phyloP scores from a whole-genome alignment of 768 basidiomycete species.

The Lactarius akahatsu region DNA sequence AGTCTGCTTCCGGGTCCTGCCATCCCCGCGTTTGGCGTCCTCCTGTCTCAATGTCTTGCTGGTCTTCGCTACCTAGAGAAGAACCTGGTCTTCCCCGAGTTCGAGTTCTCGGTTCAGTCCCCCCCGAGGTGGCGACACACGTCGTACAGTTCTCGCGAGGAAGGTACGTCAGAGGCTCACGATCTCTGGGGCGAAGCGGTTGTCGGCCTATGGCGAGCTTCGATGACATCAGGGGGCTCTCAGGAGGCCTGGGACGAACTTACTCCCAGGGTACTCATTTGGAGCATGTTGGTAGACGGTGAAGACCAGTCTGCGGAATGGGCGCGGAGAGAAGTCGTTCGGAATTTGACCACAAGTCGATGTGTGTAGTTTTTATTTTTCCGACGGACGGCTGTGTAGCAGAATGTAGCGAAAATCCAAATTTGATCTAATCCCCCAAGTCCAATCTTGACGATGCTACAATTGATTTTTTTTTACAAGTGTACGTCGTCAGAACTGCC shows the following conservation, averaged over 20 bases:
- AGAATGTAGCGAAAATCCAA: neutral
- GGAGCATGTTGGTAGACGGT: constrained; percentile 46
- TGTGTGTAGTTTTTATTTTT: neutral
- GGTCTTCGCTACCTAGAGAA: constrained; percentile 20
- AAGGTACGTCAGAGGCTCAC: constrained; percentile 34
- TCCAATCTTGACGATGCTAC: neutral
- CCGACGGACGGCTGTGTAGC: neutral
- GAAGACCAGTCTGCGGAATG: constrained; percentile 49
- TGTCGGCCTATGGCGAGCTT: constrained; percentile 55
- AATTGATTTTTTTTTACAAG: too few relatives aligned
- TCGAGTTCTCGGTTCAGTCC: neutral
- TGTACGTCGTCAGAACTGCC: too few relatives aligned
- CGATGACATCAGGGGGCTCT: constrained; percentile 43
- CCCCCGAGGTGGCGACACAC: constrained; percentile 19
- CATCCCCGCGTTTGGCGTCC: constrained; percentile 12
- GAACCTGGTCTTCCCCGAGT: neutral
- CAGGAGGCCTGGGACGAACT: constrained; percentile 49
- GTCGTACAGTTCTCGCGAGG: constrained; percentile 36
- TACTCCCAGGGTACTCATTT: constrained; percentile 54
- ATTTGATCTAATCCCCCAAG: neutral
- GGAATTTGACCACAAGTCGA: constrained; percentile 24
- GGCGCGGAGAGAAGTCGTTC: constrained; percentile 46
- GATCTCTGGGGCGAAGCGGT: constrained; percentile 51
- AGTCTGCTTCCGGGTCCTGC: constrained; percentile 17
- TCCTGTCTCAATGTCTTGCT: constrained; percentile 22